Evolutionary conservation across 1,284 basidiomycete genomes (phyloP).

Genomic region (Cutaneotrichosporon dermatis): DNA sequence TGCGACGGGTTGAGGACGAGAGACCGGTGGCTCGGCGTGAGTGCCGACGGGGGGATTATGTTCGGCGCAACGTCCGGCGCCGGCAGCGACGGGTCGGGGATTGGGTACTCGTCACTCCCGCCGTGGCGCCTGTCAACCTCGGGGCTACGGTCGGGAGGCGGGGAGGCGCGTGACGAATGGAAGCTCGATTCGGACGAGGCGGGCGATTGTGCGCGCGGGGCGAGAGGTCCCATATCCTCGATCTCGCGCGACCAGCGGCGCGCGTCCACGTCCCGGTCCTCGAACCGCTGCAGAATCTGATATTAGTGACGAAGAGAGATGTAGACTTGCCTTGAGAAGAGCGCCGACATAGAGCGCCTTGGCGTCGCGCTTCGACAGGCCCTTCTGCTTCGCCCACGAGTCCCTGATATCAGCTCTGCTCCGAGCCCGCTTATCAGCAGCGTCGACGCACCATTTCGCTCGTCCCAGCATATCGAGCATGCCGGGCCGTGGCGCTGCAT

Average conservation of each 20-base stretch:
- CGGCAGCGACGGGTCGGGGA: conserved; percentile 41
- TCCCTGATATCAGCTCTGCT: conserved; percentile 59
- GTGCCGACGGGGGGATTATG: conserved; percentile 38
- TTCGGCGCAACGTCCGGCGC: conserved; percentile 43
- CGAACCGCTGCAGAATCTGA: conserved; percentile 17
- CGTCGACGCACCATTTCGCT: conserved; percentile 74
- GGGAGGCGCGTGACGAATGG: conserved; percentile 40
- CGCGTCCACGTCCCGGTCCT: conserved; percentile 72
- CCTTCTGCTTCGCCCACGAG: conserved; percentile 88
- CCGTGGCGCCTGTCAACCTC: conserved; percentile 2
- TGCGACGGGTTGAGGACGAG: conserved; percentile 28
- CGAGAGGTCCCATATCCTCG: conserved; percentile 66
- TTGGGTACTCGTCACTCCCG: conserved; percentile 17
- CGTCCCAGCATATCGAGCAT: conserved; percentile 73
- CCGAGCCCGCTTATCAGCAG: background rate
- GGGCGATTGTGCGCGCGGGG: conserved; percentile 24
- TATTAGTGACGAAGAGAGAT: background rate
- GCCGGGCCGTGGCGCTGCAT: conserved; percentile 35
- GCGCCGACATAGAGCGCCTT: conserved; percentile 88
- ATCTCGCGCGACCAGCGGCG: conserved; percentile 72
- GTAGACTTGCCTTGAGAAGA: conserved; percentile 63
- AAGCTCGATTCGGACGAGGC: conserved; percentile 43
- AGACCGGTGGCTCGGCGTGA: conserved; percentile 37
- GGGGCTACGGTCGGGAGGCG: conserved; percentile 15
- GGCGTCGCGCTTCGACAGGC: conserved; percentile 70